phyloP scores from a whole-genome alignment of 129 eudicot species.

The Glebionis coronaria region DNA sequence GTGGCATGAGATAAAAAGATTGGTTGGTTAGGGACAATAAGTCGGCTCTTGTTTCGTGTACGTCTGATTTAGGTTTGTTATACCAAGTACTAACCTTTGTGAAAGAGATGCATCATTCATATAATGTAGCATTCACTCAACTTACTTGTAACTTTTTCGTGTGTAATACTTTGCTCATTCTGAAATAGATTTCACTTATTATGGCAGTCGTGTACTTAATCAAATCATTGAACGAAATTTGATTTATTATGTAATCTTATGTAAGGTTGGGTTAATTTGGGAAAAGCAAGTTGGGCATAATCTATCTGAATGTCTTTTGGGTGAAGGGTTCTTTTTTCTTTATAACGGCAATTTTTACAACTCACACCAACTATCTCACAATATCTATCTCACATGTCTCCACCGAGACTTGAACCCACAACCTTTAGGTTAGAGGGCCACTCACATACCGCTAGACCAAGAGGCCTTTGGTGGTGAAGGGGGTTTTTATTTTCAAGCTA shows the following conservation, averaged over 20 bases:
- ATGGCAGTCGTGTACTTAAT: not conserved
- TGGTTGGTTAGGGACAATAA: not conserved
- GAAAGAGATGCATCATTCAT: not conserved
- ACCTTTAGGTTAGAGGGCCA: too few relatives aligned
- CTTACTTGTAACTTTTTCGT: not conserved
- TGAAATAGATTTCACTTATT: not conserved
- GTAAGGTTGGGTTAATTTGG: not conserved
- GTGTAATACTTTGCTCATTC: conserved; percentile 10
- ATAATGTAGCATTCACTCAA: not conserved
- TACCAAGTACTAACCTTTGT: too few relatives aligned
- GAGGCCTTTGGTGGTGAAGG: too few relatives aligned
- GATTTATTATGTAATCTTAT: conserved; percentile 7
- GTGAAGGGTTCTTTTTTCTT: too few relatives aligned
- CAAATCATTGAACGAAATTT: not conserved
- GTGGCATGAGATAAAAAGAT: not conserved
- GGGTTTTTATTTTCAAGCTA: too few relatives aligned
- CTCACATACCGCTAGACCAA: too few relatives aligned
- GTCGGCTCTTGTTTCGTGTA: not conserved
- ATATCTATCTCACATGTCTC: too few relatives aligned
- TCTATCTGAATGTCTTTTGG: too few relatives aligned
- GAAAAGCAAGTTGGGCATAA: too few relatives aligned
- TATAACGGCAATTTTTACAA: too few relatives aligned
- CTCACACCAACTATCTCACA: too few relatives aligned
- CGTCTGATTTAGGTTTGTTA: not conserved
- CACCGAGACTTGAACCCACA: too few relatives aligned